Percentiles rank a stretch among this genome's conserved stretches.
Conservation (phyloP, 306 rosid species). For the Abrus precatorius region DNA sequence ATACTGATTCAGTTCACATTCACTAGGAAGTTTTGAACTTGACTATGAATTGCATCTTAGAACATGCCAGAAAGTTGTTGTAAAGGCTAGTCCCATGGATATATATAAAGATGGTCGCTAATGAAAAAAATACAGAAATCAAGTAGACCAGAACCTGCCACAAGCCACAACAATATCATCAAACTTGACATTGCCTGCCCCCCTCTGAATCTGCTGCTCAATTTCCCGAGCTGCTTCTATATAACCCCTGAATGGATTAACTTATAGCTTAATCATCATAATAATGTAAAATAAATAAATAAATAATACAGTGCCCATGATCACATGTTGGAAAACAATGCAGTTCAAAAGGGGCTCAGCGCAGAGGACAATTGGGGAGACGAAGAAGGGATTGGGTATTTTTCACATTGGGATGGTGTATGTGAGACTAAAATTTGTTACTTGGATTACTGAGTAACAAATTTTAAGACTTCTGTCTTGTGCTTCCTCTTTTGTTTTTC, state of each 20-base stretch:
- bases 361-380: background rate
- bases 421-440: background rate
- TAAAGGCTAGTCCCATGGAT: constrained; percentile 16
- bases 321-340: constrained; percentile 33
- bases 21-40: constrained; percentile 29
- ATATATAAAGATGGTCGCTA: constrained; percentile 13
- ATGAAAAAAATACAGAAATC: constrained; percentile 46
- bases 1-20: constrained; percentile 32
- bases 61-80: constrained; percentile 38
- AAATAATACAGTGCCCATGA: background rate
- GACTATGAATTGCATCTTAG: background rate
- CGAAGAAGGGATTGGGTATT: background rate
- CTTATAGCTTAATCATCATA: constrained; percentile 29
- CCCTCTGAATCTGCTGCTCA: constrained; percentile 80
- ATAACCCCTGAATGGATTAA: constrained; percentile 78
- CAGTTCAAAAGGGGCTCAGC: constrained; percentile 26
- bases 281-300: constrained; percentile 21
- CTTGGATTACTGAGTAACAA: background rate
- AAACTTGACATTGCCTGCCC: constrained; percentile 58
- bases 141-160: constrained; percentile 77
- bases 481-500: background rate
- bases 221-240: constrained; percentile 84
- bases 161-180: constrained; percentile 96
- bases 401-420: background rate
- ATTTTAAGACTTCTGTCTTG: background rate